phyloP scores from a whole-genome alignment of 768 basidiomycete genomes.

The Lentinus tigrinus region DNA sequence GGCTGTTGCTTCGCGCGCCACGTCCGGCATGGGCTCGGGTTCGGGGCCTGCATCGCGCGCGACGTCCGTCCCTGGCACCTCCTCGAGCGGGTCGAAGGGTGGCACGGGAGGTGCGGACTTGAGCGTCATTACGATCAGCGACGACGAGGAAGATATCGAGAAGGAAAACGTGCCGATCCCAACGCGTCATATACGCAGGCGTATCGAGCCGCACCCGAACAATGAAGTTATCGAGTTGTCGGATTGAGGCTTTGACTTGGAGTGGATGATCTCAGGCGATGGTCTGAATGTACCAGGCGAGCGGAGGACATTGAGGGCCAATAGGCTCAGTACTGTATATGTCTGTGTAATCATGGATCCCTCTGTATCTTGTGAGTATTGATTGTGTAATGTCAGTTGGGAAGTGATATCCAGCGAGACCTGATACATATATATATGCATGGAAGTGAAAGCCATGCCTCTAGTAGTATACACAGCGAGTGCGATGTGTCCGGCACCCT shows the following conservation, averaged over 20 bases:
- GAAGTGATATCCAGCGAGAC: neutral
- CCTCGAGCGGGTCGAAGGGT: slow-evolving; percentile 7
- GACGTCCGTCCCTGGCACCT: neutral
- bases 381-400: neutral
- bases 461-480: neutral
- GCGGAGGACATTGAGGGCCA: neutral
- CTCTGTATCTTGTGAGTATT: neutral
- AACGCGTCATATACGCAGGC: slow-evolving; percentile 48
- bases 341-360: neutral
- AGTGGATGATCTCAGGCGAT: neutral
- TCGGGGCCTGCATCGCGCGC: neutral
- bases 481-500: neutral
- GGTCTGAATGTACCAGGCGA: neutral
- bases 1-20: neutral
- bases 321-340: neutral
- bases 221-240: slow-evolving; percentile 61
- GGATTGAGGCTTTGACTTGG: slow-evolving; percentile 30
- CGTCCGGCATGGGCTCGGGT: neutral
- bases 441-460: neutral
- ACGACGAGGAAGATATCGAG: slow-evolving; percentile 49
- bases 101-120: neutral
- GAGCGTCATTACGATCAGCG: slow-evolving; percentile 40
- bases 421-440: slow-evolving; percentile 2
- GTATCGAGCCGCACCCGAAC: slow-evolving; percentile 25
- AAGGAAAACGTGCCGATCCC: slow-evolving; percentile 62